Evolutionary conservation across 345 rosid genomes (phyloP), one percentile per base, ranked within the genome.

Genomic region (Pugionium dolabratum): DNA sequence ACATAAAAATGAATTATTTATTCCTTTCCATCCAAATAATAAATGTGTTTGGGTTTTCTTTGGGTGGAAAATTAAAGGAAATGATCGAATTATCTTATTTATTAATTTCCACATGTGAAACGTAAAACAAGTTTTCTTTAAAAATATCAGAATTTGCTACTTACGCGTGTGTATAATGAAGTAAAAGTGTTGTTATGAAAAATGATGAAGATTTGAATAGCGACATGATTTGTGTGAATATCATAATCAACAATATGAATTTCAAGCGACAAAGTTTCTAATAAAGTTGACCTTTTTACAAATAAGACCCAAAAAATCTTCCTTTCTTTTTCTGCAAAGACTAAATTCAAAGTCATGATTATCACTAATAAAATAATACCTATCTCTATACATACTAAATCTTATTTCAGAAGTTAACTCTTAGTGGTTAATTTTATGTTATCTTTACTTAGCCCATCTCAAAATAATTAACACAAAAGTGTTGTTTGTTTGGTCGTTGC

Each of bases 141-240:
- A 71, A 54, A 56, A 53, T 53, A 54, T 62, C 40, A 54, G 28
- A 57, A 36, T 28, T 57, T 59, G 26, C 31, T 52, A 66, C 67
- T 58, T 72, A 66, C 72, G 76, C 76, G 71, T 72, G 76, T 58
- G 39, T 65, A 51, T 56, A 57, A 40, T 46, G 33, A 36, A 34
- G 31, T 9, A 32, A 70, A 71, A 71, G 64, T 42, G 31, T 71
- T 72, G 66, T 41, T 57, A 72, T 50, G 66, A 34, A 42, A 11
- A 72, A 72, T 72, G 70, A 72, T 72, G 64, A 57, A 64, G 53
- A 59, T 64, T 64, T 72, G 76, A 64, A 56, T 64, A 64, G 70
- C 41, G 40, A 18, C 47, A 64, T 57, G 66, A 57, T 64, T 72
- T 64, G 40, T 64, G 52, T 62, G 52, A 63, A 63, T 54, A 54